Evolutionary conservation across 352 stramenopile genomes (phyloP).

Genomic region (Ophiocytium majus): DNA sequence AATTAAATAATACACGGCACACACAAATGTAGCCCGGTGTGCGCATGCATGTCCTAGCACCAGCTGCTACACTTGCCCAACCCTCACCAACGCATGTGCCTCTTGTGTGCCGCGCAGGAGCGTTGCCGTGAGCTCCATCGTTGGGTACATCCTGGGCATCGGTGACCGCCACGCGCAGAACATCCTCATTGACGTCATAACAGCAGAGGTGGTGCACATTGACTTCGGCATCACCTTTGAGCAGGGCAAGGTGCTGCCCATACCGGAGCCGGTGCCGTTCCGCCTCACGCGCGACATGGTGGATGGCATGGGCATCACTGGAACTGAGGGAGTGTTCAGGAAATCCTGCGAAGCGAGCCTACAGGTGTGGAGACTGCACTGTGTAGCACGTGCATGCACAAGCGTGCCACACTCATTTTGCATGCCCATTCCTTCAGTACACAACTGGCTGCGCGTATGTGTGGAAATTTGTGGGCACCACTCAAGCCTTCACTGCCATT

Average conservation of each 20-base stretch:
- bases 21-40: no score
- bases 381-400: no score
- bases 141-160: slow-evolving; percentile 88
- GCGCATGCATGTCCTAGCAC: no score
- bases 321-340: slow-evolving; percentile 91
- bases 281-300: slow-evolving; percentile 93
- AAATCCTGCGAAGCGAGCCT: slow-evolving; percentile 84
- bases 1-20: no score
- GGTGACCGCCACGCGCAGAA: slow-evolving; percentile 97
- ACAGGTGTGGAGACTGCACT: no score
- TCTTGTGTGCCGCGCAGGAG: slow-evolving; percentile 62
- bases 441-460: no score
- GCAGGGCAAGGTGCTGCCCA: slow-evolving; percentile 83
- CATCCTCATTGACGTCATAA: slow-evolving; percentile 95
- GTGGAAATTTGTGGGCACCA: no score
- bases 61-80: neutral
- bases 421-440: no score
- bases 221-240: slow-evolving; percentile 99
- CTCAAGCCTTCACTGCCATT: no score
- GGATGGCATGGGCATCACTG: slow-evolving; percentile 96
- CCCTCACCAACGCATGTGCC: neutral
- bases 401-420: no score
- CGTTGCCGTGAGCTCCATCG: slow-evolving; percentile 93
- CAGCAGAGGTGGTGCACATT: slow-evolving; percentile 98
- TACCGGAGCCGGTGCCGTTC: slow-evolving; percentile 97